A percentile compares a stretch with the other conserved stretches of the same genome.
phyloP scores from a whole-genome alignment of 192 early-diverging fungal genomes.

The Coemansia sp. region DNA sequence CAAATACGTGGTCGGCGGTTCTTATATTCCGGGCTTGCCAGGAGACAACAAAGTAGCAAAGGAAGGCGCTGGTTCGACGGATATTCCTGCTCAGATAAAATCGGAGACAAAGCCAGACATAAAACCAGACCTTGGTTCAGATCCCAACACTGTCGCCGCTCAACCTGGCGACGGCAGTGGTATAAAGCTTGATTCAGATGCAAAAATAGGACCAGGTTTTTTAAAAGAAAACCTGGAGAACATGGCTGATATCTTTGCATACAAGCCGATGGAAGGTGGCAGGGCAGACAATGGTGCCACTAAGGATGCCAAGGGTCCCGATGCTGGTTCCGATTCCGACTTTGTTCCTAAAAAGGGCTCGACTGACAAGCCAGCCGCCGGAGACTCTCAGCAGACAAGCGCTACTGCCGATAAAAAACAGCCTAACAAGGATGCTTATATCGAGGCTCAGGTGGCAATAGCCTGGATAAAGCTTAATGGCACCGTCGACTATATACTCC shows the following conservation, averaged over 20 bases:
- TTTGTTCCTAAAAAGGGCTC: not conserved
- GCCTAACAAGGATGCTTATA: not conserved
- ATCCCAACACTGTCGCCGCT: not conserved
- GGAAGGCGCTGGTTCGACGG: not conserved
- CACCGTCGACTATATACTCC: slow-evolving; percentile 13
- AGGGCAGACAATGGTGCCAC: not conserved
- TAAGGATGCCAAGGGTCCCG: not conserved
- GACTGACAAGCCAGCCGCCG: not conserved
- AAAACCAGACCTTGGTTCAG: not conserved
- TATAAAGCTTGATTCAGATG: not conserved
- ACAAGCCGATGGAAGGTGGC: not conserved
- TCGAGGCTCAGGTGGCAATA: not conserved
- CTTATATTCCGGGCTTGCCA: slow-evolving; percentile 30
- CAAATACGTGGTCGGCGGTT: slow-evolving; percentile 48
- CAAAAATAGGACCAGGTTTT: not conserved
- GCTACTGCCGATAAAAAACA: not conserved
- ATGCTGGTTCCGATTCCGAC: not conserved
- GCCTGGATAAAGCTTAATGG: slow-evolving; percentile 10
- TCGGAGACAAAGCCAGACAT: no score
- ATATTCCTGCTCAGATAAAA: no score
- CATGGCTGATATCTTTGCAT: not conserved
- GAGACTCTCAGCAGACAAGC: not conserved
- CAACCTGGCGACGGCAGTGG: not conserved
- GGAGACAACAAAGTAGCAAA: slow-evolving; percentile 4
- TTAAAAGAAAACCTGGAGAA: not conserved